A percentile compares a stretch with the other conserved stretches of the same genome.
Evolutionary conservation across 2,329 filamentous ascomycete genomes (phyloP).

Genomic region (Westerdykella ornata): DNA sequence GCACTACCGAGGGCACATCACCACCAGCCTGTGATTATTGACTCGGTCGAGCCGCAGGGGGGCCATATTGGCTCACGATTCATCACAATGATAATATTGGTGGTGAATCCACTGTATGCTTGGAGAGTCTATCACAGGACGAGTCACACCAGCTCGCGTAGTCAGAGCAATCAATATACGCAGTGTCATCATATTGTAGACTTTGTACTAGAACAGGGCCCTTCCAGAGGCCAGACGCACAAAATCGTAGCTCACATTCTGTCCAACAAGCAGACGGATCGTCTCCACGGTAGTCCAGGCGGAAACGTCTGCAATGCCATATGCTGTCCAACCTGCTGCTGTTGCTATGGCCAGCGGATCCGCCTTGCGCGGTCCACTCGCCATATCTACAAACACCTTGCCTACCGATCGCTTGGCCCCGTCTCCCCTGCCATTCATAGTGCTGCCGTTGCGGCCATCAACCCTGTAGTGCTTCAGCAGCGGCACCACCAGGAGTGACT

Average conservation of each 20-base stretch:
- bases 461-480: conserved; percentile 64
- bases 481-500: conserved; percentile 70
- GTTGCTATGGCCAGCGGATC: conserved; percentile 65
- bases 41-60: background rate
- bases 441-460: conserved; percentile 36
- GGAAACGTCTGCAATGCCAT: conserved; percentile 70
- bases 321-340: conserved; percentile 70
- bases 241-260: conserved; percentile 85
- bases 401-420: conserved; percentile 26
- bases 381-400: conserved; percentile 76
- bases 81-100: background rate
- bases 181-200: conserved; percentile 7
- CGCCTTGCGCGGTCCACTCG: conserved; percentile 58
- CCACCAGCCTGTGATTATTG: background rate
- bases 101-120: background rate
- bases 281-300: conserved; percentile 83
- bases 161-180: background rate
- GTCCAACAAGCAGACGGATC: conserved; percentile 67
- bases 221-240: conserved; percentile 64
- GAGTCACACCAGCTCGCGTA: background rate
- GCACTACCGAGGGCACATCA: background rate
- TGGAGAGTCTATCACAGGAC: conserved; percentile 5
- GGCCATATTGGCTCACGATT: background rate
- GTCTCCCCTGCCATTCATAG: conserved; percentile 19
- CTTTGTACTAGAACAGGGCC: conserved; percentile 44